Evolutionary conservation across 2,329 filamentous ascomycete genomes (phyloP), one percentile per base, ranked within the genome.

Genomic region (Aspergillus spinulosporus): DNA sequence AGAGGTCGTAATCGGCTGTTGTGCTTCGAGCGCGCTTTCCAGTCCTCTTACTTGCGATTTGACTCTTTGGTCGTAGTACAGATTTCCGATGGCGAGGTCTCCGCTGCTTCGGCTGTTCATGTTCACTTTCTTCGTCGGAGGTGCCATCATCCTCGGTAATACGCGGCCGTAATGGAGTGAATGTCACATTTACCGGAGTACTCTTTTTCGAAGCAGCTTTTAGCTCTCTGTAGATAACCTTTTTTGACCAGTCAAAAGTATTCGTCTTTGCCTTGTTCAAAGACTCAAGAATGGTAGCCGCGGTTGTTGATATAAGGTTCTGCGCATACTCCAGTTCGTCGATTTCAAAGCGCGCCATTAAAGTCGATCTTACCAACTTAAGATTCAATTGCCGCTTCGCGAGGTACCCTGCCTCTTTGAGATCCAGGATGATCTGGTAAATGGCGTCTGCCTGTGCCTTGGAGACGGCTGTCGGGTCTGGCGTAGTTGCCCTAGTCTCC

Each of bases 11-110:
- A 34, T 65, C 59, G 29, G 59, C 56, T 12, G 59, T 63, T 40
- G 63, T 57, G 46, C 70, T 72, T 51, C 74, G 66, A 21, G 74
- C 74, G 39, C 75, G 72, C 60, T 77, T 78, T 39, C 75, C 74
- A 21, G 71, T 72, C 43, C 72, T 66, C 56, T 75, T 76, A 1
- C 68, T 67, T 8, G 76, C 76, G 14, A 73, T 62, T 3, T 70
- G 66, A 51, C 65, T 69, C 51, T 75, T 78, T 1, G 76, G 76
- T 5, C 76, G 74, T 9, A 79, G 67, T 2, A 79, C 72, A 2
- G 76, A 79, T 62, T 77, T 78, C 52, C 71, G 70, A 34, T 70
- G 68, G 52, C 72, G 65, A 32, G 68, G 64, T 57, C 65, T 64
- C 49, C 65, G 60, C 11, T 56, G 59, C 43, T 62, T 62, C 34